These are phyloP conservation scores for Mortierella sp. DNA, from an alignment of 371 early-diverging fungal genomes.

Conservation along the genomic window DNA sequence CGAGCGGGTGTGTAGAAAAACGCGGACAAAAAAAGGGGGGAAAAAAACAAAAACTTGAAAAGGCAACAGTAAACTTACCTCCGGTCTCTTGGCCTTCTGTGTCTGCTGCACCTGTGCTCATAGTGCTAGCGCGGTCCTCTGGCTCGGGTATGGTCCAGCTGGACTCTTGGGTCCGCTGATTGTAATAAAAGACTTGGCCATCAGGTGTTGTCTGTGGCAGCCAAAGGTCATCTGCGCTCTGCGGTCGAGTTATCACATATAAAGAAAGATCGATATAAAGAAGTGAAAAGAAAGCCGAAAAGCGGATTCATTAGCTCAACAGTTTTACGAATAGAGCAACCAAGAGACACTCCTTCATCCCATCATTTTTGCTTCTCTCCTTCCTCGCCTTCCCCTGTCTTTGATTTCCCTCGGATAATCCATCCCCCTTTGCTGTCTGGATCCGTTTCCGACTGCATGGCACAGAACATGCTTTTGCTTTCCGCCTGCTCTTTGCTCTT, in stretches of 20 bases:
- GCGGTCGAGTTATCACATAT: too few species aligned
- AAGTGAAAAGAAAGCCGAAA: not conserved
- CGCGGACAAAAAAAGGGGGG: not conserved
- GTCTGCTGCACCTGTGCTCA: constrained; percentile 29
- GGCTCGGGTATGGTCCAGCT: constrained; percentile 61
- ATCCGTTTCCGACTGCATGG: too few species aligned
- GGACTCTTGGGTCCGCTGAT: constrained; percentile 67
- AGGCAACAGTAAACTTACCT: constrained; percentile 18
- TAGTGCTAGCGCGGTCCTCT: constrained; percentile 51
- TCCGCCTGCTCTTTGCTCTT: too few species aligned
- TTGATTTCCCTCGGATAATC: too few species aligned
- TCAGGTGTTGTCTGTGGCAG: constrained; percentile 62
- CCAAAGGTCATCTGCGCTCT: constrained; percentile 56
- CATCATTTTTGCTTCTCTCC: too few species aligned
- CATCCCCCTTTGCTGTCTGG: too few species aligned
- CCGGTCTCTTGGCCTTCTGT: constrained; percentile 30
- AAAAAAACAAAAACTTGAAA: not conserved
- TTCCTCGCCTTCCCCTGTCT: too few species aligned
- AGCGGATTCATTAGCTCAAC: not conserved
- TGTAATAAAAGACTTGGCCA: constrained; percentile 69
- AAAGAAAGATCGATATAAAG: too few species aligned
- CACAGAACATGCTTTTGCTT: too few species aligned
- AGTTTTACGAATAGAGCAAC: too few species aligned
- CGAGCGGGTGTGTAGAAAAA: not conserved
- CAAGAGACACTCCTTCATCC: too few species aligned